These are phyloP conservation scores for Ganoderma multipileum DNA, from an alignment of 1,284 basidiomycete genomes.

Conservation along the genomic window DNA sequence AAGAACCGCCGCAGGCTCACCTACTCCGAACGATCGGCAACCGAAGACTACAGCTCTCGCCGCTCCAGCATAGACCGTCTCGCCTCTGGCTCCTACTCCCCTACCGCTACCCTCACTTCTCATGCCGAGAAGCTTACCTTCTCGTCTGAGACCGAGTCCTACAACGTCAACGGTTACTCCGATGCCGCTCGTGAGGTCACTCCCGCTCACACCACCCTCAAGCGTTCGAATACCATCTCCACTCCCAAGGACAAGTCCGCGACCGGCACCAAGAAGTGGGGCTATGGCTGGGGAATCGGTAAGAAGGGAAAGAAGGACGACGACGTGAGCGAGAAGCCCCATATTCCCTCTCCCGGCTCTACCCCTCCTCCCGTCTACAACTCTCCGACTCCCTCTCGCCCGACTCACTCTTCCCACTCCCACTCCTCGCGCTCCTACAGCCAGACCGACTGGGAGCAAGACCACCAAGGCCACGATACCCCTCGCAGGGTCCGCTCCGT, in stretches of 20 bases:
- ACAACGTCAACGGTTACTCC: conserved; percentile 35
- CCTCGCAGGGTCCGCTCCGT: conserved; percentile 22
- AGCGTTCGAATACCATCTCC: conserved; percentile 34
- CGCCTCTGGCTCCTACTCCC: conserved; percentile 43
- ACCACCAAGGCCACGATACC: background rate
- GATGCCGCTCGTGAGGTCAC: conserved; percentile 40
- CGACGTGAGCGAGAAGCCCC: conserved; percentile 43
- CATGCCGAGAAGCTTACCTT: conserved; percentile 47
- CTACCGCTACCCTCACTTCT: conserved; percentile 46
- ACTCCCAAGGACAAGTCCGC: conserved; percentile 24
- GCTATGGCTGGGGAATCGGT: conserved; percentile 74
- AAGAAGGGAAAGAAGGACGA: conserved; percentile 58
- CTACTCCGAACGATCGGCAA: conserved; percentile 34
- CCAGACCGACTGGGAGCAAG: conserved; percentile 3
- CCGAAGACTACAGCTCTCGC: conserved; percentile 37
- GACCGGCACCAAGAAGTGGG: conserved; percentile 48
- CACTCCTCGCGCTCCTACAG: conserved; percentile 34
- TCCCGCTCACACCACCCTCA: conserved; percentile 32
- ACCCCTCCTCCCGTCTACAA: conserved; percentile 47
- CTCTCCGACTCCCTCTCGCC: conserved; percentile 42
- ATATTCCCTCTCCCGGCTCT: conserved; percentile 27
- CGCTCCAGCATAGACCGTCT: conserved; percentile 39
- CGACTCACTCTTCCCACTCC: conserved; percentile 39
- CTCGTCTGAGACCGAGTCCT: conserved; percentile 45
- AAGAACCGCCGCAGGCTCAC: conserved; percentile 39